These are phyloP conservation scores for Lepidium didymum DNA, from an alignment of 345 rosid genomes.

Conservation along the genomic window DNA sequence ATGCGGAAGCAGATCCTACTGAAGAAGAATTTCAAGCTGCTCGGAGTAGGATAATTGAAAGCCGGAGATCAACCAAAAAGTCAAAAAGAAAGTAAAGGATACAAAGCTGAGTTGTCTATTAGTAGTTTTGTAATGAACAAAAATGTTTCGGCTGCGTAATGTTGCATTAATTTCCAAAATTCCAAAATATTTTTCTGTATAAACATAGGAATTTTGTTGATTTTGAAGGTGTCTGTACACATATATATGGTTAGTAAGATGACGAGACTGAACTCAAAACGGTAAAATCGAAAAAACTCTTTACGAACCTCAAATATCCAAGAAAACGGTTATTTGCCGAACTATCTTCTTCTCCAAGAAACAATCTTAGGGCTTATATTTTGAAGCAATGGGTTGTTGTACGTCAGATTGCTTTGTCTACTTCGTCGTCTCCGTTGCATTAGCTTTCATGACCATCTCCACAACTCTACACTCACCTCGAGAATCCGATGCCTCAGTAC, in stretches of 20 bases:
- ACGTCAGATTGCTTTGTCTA: constrained; percentile 41
- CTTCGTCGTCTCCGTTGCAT: constrained; percentile 47
- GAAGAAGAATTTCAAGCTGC: constrained; percentile 93
- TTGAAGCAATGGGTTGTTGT: constrained; percentile 19
- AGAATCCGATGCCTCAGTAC: background rate
- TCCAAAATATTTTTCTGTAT: background rate
- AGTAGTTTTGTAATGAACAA: background rate
- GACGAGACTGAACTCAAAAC: background rate
- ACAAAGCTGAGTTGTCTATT: constrained; percentile 2
- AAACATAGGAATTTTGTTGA: background rate
- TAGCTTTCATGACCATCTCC: constrained; percentile 70
- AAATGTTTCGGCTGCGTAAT: background rate
- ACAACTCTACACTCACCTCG: constrained; percentile 34
- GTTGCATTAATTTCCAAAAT: background rate
- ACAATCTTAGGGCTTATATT: background rate
- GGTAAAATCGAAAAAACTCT: background rate
- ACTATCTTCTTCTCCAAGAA: constrained; percentile 16
- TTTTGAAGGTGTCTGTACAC: background rate
- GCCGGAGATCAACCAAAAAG: constrained; percentile 35
- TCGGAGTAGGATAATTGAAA: constrained; percentile 42
- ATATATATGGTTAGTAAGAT: background rate
- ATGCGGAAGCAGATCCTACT: constrained; percentile 49
- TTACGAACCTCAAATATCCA: background rate
- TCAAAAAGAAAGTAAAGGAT: constrained; percentile 32
- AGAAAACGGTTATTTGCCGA: background rate